Base-by-base conservation (phyloP, 768 basidiomycete genomes). In the Mycena rosella region DNA sequence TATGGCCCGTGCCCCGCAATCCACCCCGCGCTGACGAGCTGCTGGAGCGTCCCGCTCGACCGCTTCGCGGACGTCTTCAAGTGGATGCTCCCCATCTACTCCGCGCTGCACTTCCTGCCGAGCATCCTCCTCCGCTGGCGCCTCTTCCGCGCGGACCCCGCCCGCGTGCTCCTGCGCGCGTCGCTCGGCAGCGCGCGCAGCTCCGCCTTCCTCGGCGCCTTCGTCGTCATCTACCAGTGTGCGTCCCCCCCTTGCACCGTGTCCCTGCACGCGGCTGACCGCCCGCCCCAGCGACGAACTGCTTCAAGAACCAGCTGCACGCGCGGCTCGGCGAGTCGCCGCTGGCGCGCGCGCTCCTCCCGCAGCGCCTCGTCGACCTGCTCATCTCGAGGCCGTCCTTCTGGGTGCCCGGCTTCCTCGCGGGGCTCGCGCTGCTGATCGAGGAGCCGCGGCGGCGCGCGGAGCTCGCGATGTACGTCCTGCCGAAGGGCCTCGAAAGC, bases 401-500 rank as follows among this genome's bases (percentile, higher is more conserved):
- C 79, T 94, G 88, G 86, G 34, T 94, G 3, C 84, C 88, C 3
- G 96, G 96, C 0, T 83, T 94, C 48, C 78, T 90, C 11, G 83
- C 92, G 15, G 95, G 94, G 17, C 72, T 97, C 17, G 85, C 94
- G 10, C 80, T 99, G 52, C 88, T 98, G 62, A 86, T 96, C 5
- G 97, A 99, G 74, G 96, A 95, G 74, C 91, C 88, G 81, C 86
- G 91, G 73, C 85, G 97, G 24, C 86, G 96, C 6, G 92, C 88
- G 1, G 97, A 99, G 80, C 81, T 98, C 69, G 95, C 96, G 68
- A 94, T 96, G 95, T 96, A 92, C 75, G 91, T 90, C 2, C 80
- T 98, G 27, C 97, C 97, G 5, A 94, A 96, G 77, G 94, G 89
- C 0, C 77, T 99, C 34, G 96, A 99, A 82, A 94, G 94, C 60